phyloP scores from a whole-genome alignment of 116 monocot genomes.

The Cymodocea nodosa region DNA sequence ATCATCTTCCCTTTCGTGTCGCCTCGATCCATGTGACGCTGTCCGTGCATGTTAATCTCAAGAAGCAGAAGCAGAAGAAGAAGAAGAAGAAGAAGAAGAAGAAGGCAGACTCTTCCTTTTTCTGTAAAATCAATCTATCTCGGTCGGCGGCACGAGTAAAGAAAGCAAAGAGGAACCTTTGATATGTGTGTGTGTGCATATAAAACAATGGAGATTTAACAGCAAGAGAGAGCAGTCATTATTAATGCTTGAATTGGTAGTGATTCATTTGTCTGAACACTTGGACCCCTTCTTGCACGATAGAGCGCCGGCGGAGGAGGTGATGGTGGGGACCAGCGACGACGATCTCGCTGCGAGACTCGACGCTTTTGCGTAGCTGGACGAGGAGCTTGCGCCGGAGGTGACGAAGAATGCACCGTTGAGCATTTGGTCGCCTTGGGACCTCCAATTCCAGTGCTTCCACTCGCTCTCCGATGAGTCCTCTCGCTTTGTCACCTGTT shows the following conservation, averaged over 20 bases:
- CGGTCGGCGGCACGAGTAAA: too few relatives aligned
- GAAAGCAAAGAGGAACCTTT: too few relatives aligned
- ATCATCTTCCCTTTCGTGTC: background rate
- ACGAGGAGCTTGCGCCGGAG: slow-evolving; percentile 30
- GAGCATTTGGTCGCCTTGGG: slow-evolving; percentile 38
- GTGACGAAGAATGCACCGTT: slow-evolving; percentile 54
- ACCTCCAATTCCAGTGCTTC: slow-evolving; percentile 62
- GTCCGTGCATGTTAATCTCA: background rate
- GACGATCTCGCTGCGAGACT: slow-evolving; percentile 39
- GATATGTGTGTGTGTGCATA: too few relatives aligned
- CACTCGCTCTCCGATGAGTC: slow-evolving; percentile 24
- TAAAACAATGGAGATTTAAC: too few relatives aligned
- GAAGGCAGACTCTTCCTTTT: too few relatives aligned
- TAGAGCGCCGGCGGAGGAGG: slow-evolving; percentile 27
- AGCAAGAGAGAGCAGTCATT: too few relatives aligned
- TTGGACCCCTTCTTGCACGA: slow-evolving; percentile 33
- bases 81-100: too few relatives aligned
- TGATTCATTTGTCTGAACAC: slow-evolving; percentile 13
- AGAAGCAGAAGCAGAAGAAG: background rate
- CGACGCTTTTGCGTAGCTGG: slow-evolving; percentile 42
- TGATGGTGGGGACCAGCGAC: slow-evolving; percentile 23
- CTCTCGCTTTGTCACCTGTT: slow-evolving; percentile 44
- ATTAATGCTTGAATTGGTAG: background rate
- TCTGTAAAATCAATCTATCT: too few relatives aligned
- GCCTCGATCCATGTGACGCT: background rate